A percentile compares a stretch with the other conserved stretches of the same genome.
Evolutionary conservation across 306 rosid species (phyloP).

Genomic region (Carpinus fangiana): DNA sequence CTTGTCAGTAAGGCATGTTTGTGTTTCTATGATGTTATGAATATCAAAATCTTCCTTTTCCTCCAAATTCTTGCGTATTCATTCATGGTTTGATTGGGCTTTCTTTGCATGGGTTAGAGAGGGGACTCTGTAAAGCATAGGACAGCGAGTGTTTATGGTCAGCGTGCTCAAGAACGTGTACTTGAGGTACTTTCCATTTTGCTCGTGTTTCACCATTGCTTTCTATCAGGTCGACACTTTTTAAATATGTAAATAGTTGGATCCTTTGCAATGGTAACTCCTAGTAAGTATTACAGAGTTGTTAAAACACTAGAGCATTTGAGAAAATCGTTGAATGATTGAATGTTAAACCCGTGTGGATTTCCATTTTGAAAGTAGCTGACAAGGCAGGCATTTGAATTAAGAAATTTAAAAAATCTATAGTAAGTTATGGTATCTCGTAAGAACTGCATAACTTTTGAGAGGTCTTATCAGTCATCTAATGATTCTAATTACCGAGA

Average conservation of each 20-base stretch:
- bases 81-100: constrained; percentile 32
- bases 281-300: not conserved
- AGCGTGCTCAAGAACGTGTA: constrained; percentile 49
- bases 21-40: constrained; percentile 17
- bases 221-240: no score
- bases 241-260: no score
- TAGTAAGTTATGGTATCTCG: not conserved
- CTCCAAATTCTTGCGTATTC: constrained; percentile 8
- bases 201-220: constrained; percentile 2
- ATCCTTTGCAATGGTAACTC: not conserved
- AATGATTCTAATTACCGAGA: not conserved
- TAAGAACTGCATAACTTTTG: not conserved
- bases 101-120: constrained; percentile 68
- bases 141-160: constrained; percentile 44
- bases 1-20: constrained; percentile 50
- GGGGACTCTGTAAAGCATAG: constrained; percentile 39
- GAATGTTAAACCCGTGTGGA: not conserved
- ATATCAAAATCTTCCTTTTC: constrained; percentile 7
- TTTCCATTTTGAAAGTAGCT: not conserved
- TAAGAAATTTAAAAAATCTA: not conserved
- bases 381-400: not conserved
- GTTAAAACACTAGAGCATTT: no score
- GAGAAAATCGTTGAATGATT: no score
- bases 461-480: not conserved
- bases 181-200: constrained; percentile 61